A percentile compares a stretch with the other conserved stretches of the same genome.
Evolutionary conservation across 306 rosid genomes (phyloP).

Genomic region (peach (Prunus persica)): DNA sequence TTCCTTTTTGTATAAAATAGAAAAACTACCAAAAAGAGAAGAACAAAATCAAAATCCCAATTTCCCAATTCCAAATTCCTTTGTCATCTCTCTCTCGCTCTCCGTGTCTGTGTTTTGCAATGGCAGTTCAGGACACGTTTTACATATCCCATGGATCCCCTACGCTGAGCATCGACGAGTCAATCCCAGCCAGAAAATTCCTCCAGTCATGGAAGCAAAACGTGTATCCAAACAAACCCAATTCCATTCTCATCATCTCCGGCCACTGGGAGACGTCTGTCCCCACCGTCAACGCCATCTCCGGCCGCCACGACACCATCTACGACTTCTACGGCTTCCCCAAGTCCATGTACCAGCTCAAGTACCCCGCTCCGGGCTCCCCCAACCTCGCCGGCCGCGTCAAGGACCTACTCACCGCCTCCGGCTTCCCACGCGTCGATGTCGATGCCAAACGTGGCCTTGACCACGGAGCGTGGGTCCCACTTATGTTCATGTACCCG

Average conservation of each 20-base stretch:
- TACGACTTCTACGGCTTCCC: conserved; percentile 81
- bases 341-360: conserved; percentile 60
- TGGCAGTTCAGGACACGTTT: conserved; percentile 44
- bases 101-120: not conserved
- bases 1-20: no score
- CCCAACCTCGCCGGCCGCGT: conserved; percentile 62
- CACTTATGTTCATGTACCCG: conserved; percentile 78
- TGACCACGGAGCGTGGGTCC: conserved; percentile 94
- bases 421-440: conserved; percentile 48
- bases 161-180: conserved; percentile 54
- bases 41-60: not conserved
- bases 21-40: not conserved
- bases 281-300: conserved; percentile 53
- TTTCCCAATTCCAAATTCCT: not conserved
- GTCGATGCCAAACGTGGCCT: conserved; percentile 69
- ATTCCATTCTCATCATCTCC: conserved; percentile 53
- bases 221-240: conserved; percentile 29
- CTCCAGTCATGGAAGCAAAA: conserved; percentile 49
- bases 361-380: conserved; percentile 87
- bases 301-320: conserved; percentile 50
- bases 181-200: conserved; percentile 45
- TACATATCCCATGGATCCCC: conserved; percentile 76
- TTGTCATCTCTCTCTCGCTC: no score
- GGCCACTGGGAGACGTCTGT: conserved; percentile 63
- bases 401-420: conserved; percentile 49